phyloP scores from a whole-genome alignment of 768 basidiomycete species.

The Sporobolomyces phaffii region DNA sequence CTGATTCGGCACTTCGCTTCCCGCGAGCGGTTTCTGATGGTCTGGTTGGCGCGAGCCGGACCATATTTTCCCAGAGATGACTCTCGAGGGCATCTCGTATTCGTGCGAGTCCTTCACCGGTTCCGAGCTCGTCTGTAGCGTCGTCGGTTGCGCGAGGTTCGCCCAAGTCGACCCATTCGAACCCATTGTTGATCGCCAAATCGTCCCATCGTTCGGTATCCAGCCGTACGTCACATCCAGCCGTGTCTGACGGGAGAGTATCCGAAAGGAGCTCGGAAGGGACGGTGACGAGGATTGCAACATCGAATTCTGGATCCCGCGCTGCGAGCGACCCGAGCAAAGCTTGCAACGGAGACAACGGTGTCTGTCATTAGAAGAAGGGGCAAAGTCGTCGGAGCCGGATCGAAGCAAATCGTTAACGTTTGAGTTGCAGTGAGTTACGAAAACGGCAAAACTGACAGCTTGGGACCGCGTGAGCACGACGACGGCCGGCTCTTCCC shows the following conservation, averaged over 20 bases:
- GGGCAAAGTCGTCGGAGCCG: not conserved
- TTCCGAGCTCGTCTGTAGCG: not conserved
- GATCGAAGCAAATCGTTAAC: too few species aligned
- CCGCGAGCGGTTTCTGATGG: not conserved
- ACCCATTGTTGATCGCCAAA: conserved; percentile 10
- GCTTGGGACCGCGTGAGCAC: too few species aligned
- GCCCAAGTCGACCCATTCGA: conserved; percentile 22
- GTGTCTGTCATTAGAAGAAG: not conserved
- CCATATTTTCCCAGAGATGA: conserved; percentile 10
- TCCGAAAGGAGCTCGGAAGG: too few species aligned
- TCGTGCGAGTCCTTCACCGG: not conserved
- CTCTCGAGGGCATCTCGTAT: conserved; percentile 7
- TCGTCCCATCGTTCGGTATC: conserved; percentile 16
- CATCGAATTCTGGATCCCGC: conserved; percentile 16
- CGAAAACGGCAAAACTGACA: too few species aligned
- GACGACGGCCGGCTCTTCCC: conserved; percentile 16
- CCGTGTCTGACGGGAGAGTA: too few species aligned
- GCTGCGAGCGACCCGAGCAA: not conserved
- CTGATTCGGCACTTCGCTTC: not conserved
- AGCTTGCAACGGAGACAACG: not conserved
- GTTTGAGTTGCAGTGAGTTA: too few species aligned
- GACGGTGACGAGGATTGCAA: conserved; percentile 11
- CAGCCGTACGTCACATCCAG: too few species aligned
- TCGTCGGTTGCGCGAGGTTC: not conserved
- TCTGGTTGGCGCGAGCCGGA: not conserved